A percentile compares a stretch with the other conserved stretches of the same genome.
These are phyloP conservation scores for Annulohypoxylon nitens DNA, from an alignment of 495 filamentous ascomycete species.

Conservation along the genomic window DNA sequence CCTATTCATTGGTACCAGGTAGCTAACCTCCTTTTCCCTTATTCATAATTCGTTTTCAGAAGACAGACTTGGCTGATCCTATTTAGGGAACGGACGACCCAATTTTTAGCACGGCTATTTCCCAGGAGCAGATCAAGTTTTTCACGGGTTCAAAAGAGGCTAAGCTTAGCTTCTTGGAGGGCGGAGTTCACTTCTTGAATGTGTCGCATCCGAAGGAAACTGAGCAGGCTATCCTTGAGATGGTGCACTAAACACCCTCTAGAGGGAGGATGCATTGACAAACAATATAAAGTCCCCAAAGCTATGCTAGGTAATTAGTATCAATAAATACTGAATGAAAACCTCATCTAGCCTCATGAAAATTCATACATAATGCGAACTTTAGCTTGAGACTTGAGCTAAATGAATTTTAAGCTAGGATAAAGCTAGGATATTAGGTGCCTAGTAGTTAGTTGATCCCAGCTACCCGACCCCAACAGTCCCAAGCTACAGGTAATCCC, in stretches of 20 bases:
- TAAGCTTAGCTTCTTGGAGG: constrained; percentile 62
- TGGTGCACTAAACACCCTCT: constrained; percentile 53
- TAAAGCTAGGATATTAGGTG: too few relatives aligned
- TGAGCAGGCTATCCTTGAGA: constrained; percentile 63
- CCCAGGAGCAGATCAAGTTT: constrained; percentile 68
- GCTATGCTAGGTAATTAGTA: neutral
- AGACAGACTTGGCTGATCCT: constrained; percentile 3
- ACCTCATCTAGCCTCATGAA: too few relatives aligned
- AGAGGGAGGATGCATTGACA: constrained; percentile 2
- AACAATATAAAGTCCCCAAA: neutral
- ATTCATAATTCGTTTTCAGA: neutral
- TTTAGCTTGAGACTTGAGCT: too few relatives aligned
- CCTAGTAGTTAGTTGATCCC: too few relatives aligned
- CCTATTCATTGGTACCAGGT: constrained; percentile 75
- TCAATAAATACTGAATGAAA: neutral
- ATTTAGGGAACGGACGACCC: constrained; percentile 67
- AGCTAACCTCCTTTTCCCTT: constrained; percentile 31
- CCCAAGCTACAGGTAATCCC: too few relatives aligned
- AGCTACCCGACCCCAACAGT: too few relatives aligned
- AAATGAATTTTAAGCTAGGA: too few relatives aligned
- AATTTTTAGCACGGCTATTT: constrained; percentile 62
- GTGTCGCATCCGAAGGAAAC: constrained; percentile 68
- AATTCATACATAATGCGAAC: too few relatives aligned
- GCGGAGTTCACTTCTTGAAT: constrained; percentile 70
- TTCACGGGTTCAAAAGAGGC: constrained; percentile 67